Conservation (phyloP, 2,329 filamentous ascomycete genomes). For the Chaetomiaceae sp. region DNA sequence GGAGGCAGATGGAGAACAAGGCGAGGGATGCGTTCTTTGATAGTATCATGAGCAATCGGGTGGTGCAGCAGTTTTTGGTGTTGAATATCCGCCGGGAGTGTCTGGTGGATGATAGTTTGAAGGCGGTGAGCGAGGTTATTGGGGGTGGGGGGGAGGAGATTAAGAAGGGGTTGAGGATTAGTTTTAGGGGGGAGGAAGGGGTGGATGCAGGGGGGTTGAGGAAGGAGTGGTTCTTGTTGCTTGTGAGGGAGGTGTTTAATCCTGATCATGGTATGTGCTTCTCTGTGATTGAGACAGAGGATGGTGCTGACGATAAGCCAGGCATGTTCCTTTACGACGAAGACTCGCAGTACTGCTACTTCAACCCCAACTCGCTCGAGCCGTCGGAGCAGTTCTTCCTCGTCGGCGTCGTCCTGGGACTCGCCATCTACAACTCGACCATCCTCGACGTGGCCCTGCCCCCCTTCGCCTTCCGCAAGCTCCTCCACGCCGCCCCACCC, state of each 20-base stretch:
- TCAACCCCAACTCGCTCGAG: slow-evolving; percentile 86
- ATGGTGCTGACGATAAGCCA: too few species aligned
- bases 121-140: slow-evolving; percentile 78
- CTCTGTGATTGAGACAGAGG: neutral
- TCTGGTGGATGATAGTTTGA: slow-evolving; percentile 81
- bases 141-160: slow-evolving; percentile 77
- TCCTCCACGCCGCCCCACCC: slow-evolving; percentile 71
- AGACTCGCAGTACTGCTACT: slow-evolving; percentile 86
- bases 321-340: slow-evolving; percentile 92
- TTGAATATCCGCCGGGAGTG: slow-evolving; percentile 78
- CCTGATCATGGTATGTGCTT: slow-evolving; percentile 76
- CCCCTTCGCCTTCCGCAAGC: slow-evolving; percentile 83
- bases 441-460: slow-evolving; percentile 86
- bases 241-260: slow-evolving; percentile 86
- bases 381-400: slow-evolving; percentile 89
- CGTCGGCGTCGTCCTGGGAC: slow-evolving; percentile 78
- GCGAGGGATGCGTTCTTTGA: slow-evolving; percentile 88
- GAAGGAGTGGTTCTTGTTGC: slow-evolving; percentile 91
- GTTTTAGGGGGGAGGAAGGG: slow-evolving; percentile 84
- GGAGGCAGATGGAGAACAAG: slow-evolving; percentile 83
- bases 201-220: slow-evolving; percentile 84
- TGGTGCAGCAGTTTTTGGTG: slow-evolving; percentile 71
- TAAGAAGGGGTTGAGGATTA: slow-evolving; percentile 83
- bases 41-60: slow-evolving; percentile 72
- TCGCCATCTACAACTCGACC: slow-evolving; percentile 93